phyloP scores from a whole-genome alignment of 805 yeast genomes.

The Cyberlindnera veronae region DNA sequence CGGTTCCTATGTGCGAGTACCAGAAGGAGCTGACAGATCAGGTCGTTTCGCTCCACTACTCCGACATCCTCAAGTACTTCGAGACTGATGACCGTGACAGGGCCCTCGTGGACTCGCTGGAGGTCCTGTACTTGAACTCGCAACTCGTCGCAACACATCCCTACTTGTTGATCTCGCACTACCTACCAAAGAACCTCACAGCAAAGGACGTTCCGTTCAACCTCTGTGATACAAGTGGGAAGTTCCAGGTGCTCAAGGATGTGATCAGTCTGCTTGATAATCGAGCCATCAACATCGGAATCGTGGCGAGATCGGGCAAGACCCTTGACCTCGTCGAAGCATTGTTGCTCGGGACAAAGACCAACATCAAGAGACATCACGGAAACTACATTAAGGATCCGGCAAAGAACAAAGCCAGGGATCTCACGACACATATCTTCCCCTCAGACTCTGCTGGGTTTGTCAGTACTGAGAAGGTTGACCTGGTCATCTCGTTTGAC shows the following conservation, averaged over 20 bases:
- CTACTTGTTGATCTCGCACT: slow-evolving; percentile 75
- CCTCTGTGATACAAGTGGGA: slow-evolving; percentile 77
- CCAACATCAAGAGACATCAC: slow-evolving; percentile 53
- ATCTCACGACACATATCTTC: slow-evolving; percentile 20
- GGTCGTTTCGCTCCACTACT: slow-evolving; percentile 85
- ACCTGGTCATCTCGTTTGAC: slow-evolving; percentile 62
- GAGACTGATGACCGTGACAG: slow-evolving; percentile 52
- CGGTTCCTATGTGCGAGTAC: slow-evolving; percentile 80
- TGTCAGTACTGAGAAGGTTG: slow-evolving; percentile 35
- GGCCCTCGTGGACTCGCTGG: slow-evolving; percentile 69
- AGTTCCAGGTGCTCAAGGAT: slow-evolving; percentile 68
- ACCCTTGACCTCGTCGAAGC: slow-evolving; percentile 74
- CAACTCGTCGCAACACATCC: slow-evolving; percentile 88
- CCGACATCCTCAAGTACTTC: slow-evolving; percentile 84
- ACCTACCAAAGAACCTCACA: slow-evolving; percentile 74
- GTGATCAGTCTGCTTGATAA: slow-evolving; percentile 53
- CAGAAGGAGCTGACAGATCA: slow-evolving; percentile 90
- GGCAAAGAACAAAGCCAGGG: slow-evolving; percentile 30
- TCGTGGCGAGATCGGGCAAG: slow-evolving; percentile 67
- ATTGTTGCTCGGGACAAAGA: slow-evolving; percentile 57
- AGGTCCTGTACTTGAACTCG: slow-evolving; percentile 70
- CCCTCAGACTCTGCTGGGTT: slow-evolving; percentile 18
- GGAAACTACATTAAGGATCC: slow-evolving; percentile 60
- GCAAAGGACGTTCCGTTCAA: slow-evolving; percentile 69
- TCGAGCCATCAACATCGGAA: slow-evolving; percentile 51